phyloP scores from a whole-genome alignment of 208 protist genomes.

The Leishmania martiniquensis region DNA sequence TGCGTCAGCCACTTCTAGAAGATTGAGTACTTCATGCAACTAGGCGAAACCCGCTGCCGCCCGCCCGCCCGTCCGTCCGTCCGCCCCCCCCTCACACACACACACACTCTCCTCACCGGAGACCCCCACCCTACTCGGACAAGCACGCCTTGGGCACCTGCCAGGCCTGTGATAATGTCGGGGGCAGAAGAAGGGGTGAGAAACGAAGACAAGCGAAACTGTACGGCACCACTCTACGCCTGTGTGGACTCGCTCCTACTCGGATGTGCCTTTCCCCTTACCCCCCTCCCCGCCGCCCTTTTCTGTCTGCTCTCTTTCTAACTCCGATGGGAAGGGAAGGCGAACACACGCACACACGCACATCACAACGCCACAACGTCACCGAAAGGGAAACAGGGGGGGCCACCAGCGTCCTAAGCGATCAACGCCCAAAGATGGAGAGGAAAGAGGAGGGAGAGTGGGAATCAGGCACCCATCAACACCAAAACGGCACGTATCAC shows the following conservation, averaged over 20 bases:
- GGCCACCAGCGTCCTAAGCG: too few relatives aligned
- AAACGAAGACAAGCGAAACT: background rate
- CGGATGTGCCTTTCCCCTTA: too few relatives aligned
- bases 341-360: too few relatives aligned
- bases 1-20: background rate
- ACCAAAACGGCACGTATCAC: background rate
- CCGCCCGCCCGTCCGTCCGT: too few relatives aligned
- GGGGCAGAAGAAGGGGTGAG: background rate
- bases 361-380: too few relatives aligned
- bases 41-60: background rate
- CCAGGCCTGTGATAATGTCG: background rate
- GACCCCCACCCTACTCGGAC: background rate
- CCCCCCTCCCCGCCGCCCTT: background rate
- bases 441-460: too few relatives aligned
- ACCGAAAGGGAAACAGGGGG: background rate
- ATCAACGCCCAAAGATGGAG: too few relatives aligned
- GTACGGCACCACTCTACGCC: background rate
- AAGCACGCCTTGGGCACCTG: background rate
- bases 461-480: background rate
- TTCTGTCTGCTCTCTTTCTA: background rate
- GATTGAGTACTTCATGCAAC: background rate
- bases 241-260: too few relatives aligned
- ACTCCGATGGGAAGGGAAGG: too few relatives aligned
- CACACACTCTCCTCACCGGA: too few relatives aligned
- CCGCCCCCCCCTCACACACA: too few relatives aligned